Base-by-base conservation (phyloP, 2,329 filamentous ascomycete species). In the Trichoderma afroharzianum region DNA sequence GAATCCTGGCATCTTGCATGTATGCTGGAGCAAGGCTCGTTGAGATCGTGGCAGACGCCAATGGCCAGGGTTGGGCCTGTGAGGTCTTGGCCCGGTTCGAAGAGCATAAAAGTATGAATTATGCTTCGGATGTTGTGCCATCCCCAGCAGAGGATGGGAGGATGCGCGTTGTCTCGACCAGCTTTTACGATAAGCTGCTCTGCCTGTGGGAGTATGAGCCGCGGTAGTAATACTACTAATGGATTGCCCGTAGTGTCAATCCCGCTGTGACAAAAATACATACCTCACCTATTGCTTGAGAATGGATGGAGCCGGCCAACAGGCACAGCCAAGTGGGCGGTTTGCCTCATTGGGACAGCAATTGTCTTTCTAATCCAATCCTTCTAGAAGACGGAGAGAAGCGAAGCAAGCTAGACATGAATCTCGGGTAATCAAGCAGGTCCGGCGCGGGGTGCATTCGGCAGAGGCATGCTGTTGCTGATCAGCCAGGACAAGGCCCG, bases 101-200 rank as follows among this genome's bases (percentile, higher is more conserved):
- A 75, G 92, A 95, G 78, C 94, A 98, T 79, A 85, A 92, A 82
- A 97, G 94, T 79, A 97, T 98, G 94, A 97, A 97, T 77, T 98
- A 98, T 79, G 95, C 92, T 7, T 93, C 92, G 76, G 94, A 95
- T 80, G 88, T 90, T 72, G 32, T 47, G 47, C 26, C 57, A 8
- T 26, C 30, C 2, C 32, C n/a, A 21, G 24, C 55, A 30, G 39
- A 47, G 39, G 28, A 28, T 9, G 57, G 67, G 21, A 62, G 39
- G 55, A 53, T 85, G 43, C 75, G 83, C 24, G 87, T 90, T 75
- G 83, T 94, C 1, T 92, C 91, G 26, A 93, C 91, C 1, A 94
- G 92, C 78, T 95, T 94, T 75, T 94, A 94, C 74, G 92, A 94
- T 79, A 88, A 86, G 77, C 79, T 91, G 59, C 77, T 94, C 36